Base-by-base conservation (phyloP, 306 rosid species). In the Rubus idaeus region DNA sequence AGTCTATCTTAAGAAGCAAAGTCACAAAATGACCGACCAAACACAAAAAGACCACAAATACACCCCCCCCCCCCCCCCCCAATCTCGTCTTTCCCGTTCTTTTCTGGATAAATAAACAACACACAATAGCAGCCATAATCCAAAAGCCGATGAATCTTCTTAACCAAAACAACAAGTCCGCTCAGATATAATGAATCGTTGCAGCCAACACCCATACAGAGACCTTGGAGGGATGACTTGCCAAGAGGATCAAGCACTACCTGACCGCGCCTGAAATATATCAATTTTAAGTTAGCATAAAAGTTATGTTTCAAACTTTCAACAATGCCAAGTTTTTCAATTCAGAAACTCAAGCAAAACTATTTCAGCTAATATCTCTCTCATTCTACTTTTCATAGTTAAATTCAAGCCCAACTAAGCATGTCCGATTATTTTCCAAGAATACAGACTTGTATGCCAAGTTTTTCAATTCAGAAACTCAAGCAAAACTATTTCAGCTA, bases 221-320 rank as follows among this genome's bases (percentile, higher is more conserved):
- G 8, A 18, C 46, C 46, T 6, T 46, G 68, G 62, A 17, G 13
- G 18, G 77, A 75, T 47, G 18, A 44, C 75, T 53, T 46, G 78
- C 65, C 52, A 4, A 4, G 30, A 13, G 40, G 55, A 81, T 89
- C 87, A 91, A 70, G 75, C 87, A 37, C 95, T 87, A 5, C 84
- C 93, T 0, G 93, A 89, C 3, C 80, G 87, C 26, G 51, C 97
- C 98, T 94, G 92, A 84, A 80, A 77, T 10, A 47, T 49, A 80
- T 46, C 75, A 37, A 55, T 39, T 30, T 56, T 13, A 51, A 79
- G 78, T 50, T 7, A 42, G 63, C 67, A 73, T 18, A 5, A 40
- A 3, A 3, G 26, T 44, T 35, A 0, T 14, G 46, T 16, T 9
- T 21, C 40, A 45, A 42, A 39, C 21, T 17, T 39, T 8, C 46